Base-by-base conservation (phyloP, 1,139 yeast species). In the Blastobotrys aristatus region DNA sequence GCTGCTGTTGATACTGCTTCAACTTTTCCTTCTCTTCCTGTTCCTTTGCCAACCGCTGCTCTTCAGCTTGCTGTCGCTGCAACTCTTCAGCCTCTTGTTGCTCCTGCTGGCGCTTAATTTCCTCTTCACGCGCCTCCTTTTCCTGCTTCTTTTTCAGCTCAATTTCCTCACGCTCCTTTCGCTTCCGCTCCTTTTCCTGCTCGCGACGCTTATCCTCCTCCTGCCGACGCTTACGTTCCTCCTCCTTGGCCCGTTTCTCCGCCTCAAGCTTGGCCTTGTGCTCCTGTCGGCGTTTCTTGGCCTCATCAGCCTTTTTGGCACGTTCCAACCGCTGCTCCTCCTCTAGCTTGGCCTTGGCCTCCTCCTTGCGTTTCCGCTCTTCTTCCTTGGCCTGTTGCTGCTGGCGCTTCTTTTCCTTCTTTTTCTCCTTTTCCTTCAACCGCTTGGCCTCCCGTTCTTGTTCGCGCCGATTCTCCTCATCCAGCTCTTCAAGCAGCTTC, bases 371-470 rank as follows among this genome's bases (percentile, higher is more conserved):
- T 44, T 70, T 71, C 44, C 77, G 73, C 62, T 85, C 95, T 56
- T 84, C 90, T 60, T 87, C 96, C 57, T 82, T 84, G 18, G 86
- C 88, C 45, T 73, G 72, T 60, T 82, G 85, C 53, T 76, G 82
- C 37, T 76, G 73, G 22, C 84, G 74, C 63, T 84, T 85, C 74
- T 84, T 85, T 57, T 86, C 94, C 62, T 82, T 82, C 49, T 83
- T 81, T 68, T 81, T 82, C 59, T 87, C 95, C 64, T 79, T 82
- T 56, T 84, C 92, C 51, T 75, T 76, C 53, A 75, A 73, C 60
- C 82, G 84, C 66, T 84, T 84, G 63, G 79, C 77, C 62, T 84
- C 92, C 41, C 79, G 79, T 55, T 83, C 89, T 59, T 77, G 79
- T 60, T 80, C 77, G 26, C 81, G 79, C 43, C 75, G 73, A 56